phyloP scores from a whole-genome alignment of 129 eudicot species.

The Dittrichia graveolens region DNA sequence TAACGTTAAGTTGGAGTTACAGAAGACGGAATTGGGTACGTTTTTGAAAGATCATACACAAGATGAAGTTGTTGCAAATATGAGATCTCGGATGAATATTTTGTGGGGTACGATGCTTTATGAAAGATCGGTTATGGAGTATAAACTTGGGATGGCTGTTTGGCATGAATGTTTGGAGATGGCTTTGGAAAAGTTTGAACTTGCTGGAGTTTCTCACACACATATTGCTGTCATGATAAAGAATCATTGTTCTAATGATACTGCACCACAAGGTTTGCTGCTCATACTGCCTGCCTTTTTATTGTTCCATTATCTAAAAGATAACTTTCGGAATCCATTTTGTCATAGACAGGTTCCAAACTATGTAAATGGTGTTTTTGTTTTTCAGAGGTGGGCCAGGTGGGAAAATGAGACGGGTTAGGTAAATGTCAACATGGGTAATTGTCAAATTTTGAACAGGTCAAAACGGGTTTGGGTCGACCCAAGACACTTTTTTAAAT shows the following conservation, averaged over 20 bases:
- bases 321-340: no score
- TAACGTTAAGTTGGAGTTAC: conserved; percentile 36
- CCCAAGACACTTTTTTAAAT: no score
- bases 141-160: conserved; percentile 63
- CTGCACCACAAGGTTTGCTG: conserved; percentile 64
- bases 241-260: conserved; percentile 82
- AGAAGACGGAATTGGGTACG: conserved; percentile 44
- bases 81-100: conserved; percentile 69
- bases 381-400: neutral
- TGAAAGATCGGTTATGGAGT: conserved; percentile 94
- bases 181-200: conserved; percentile 83
- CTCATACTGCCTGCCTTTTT: conserved; percentile 15
- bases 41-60: conserved; percentile 43
- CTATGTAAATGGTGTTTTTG: neutral
- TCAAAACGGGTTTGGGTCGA: no score
- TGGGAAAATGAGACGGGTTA: no score
- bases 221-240: conserved; percentile 91
- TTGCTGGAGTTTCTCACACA: conserved; percentile 82
- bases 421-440: no score
- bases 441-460: no score
- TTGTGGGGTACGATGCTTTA: conserved; percentile 90
- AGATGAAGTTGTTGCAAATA: conserved; percentile 58
- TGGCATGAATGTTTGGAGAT: conserved; percentile 94
- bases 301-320: neutral
- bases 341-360: neutral